Evolutionary conservation across 2,329 filamentous ascomycete genomes (phyloP), one percentile per base, ranked within the genome.

Genomic region (Colletotrichum sp.): DNA sequence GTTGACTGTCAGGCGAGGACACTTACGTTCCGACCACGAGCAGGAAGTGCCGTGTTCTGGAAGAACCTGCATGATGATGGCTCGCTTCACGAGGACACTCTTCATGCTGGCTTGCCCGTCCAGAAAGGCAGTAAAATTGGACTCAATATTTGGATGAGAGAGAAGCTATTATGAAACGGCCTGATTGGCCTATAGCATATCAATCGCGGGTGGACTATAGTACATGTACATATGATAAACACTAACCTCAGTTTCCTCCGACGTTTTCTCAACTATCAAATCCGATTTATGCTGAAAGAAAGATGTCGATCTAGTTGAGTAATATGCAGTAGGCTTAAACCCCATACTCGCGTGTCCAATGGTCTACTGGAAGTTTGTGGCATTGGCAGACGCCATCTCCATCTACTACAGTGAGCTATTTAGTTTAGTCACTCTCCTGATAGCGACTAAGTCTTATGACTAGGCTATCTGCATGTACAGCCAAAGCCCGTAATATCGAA

Each of bases 151-250:
- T 52, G 43, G 43, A 52, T 21, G 43, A 52, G 43, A 21, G 43
- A 52, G 1, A 21, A 52, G 38, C 18, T 48, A 48, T 4, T 0
- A 48, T 48, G 38, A 48, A 12, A 48, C 38, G 18, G 9, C 18
- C 8, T 43, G 16, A 6, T n/a, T n/a, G 2, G 38, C 18, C 38
- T n/a, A 48, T n/a, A 43, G 0, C 3, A 18, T n/a, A 43, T n/a
- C 5, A 43, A 0, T n/a, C 4, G 9, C 38, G 9, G 18, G 9
- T 43, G 18, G 18, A 43, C 18, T 43, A n/a, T 0, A n/a, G 38
- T 0, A n/a, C 9, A 43, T 43, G 0, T 10, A 12, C 38, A 12
- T n/a, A 43, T 18, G 38, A 43, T n/a, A 18, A n/a, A n/a, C 1
- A n/a, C 1, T 43, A n/a, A n/a, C 0, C 18, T 4, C 18, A 43